A percentile compares a stretch with the other conserved stretches of the same genome.
These are phyloP conservation scores for Coemansia sp. DNA, from an alignment of 192 early-diverging fungal species.

Conservation along the genomic window DNA sequence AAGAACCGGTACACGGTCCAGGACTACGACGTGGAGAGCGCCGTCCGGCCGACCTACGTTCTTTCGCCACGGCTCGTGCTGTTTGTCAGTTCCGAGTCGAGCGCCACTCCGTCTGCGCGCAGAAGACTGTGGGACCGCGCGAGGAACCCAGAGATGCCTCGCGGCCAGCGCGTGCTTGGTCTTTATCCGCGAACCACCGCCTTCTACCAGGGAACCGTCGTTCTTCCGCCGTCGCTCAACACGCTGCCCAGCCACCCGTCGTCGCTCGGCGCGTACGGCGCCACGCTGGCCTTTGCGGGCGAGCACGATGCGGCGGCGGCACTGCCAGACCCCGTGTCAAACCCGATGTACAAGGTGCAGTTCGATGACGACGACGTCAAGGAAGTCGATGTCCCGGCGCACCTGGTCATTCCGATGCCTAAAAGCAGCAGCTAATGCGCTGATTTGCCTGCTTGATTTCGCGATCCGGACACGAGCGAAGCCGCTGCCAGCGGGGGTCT, in stretches of 20 bases:
- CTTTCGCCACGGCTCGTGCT: constrained; percentile 32
- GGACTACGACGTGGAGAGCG: constrained; percentile 45
- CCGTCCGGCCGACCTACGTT: constrained; percentile 34
- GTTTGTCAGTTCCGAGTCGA: constrained; percentile 23
- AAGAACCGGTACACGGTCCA: constrained; percentile 46
- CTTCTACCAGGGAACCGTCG: constrained; percentile 41
- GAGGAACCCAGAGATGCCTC: constrained; percentile 34
- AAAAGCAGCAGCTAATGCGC: not conserved
- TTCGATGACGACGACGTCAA: constrained; percentile 48
- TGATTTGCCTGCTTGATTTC: not conserved
- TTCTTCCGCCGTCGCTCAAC: constrained; percentile 41
- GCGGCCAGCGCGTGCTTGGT: constrained; percentile 37
- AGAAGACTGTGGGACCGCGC: constrained; percentile 33
- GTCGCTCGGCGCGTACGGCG: not conserved
- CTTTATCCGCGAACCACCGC: constrained; percentile 48
- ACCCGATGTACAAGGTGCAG: constrained; percentile 45
- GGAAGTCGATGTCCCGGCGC: constrained; percentile 45
- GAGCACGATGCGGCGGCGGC: not conserved
- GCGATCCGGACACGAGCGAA: too few species aligned
- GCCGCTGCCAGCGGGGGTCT: too few species aligned
- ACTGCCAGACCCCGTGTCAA: constrained; percentile 18
- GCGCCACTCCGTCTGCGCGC: constrained; percentile 13
- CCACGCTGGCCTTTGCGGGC: not conserved
- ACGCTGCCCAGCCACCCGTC: constrained; percentile 7
- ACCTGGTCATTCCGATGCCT: constrained; percentile 41